Base-by-base conservation (phyloP, 108 stramenopile genomes). In the Fragilaria radians region DNA sequence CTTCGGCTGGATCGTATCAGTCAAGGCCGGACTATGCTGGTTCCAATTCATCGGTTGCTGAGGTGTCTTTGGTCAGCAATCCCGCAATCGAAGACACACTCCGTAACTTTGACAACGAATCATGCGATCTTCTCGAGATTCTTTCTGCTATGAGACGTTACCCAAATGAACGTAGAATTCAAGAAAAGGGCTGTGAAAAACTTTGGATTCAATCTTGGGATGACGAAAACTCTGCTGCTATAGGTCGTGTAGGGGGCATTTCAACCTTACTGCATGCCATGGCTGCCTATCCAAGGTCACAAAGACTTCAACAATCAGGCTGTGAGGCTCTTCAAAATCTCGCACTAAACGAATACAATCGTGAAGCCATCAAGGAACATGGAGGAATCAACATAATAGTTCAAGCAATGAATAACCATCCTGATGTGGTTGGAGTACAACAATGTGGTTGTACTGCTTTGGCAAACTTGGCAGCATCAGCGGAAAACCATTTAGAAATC, bases 151-250 rank as follows among this genome's bases (percentile, higher is more conserved):
- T 76, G 72, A 57, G 29, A 21, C 50, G 64, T 1, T 79, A 60
- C 46, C 71, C 74, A 26, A 28, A 60, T 31, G 54, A 72, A 22
- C 50, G 61, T 26, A 26, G 42, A 11, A 71, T 74, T 54, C 78
- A 79, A 69, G 71, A 57, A 28, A 65, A 48, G 48, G 71, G 74
- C 34, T 76, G 71, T 52, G 57, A 72, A 46, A 64, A 67, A 32
- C 66, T 79, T 21, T 79, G 67, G 74, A 62, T 72, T 32, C 67
- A 69, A 61, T 72, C 75, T 7, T 71, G 65, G 50, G 76, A 77
- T 57, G 72, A 73, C 4, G 76, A 80, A 4, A 54, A 59, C 34
- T 68, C 70, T 4, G 36, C 24, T 28, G 46, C 59, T 28, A 63
- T 78, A 46, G 63, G 62, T 21, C 64, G 59, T 32, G 47, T 71